phyloP scores from a whole-genome alignment of 2,329 filamentous ascomycete genomes.

The Paraphaeosphaeria minitans region DNA sequence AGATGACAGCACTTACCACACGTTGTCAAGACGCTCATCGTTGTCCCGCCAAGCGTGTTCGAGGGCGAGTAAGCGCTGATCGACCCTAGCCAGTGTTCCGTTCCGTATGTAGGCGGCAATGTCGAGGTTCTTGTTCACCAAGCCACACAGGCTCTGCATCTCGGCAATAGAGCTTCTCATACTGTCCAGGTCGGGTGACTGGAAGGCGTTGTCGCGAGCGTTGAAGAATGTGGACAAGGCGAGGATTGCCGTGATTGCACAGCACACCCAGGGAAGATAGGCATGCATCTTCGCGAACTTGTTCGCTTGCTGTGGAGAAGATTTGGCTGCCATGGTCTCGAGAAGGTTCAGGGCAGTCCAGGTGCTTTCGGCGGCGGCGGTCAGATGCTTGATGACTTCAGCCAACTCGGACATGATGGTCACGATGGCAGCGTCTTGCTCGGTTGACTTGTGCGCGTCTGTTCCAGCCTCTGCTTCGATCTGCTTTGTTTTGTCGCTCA shows the following conservation, averaged over 20 bases:
- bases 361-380: constrained; percentile 17
- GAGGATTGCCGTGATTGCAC: background rate
- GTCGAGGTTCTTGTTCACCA: background rate
- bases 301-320: background rate
- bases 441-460: constrained; percentile 11
- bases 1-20: constrained; percentile 14
- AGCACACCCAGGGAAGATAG: background rate
- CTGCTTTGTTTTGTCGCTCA: constrained; percentile 18
- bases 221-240: background rate
- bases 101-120: background rate
- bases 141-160: background rate
- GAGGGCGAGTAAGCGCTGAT: background rate
- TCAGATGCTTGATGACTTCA: constrained; percentile 22
- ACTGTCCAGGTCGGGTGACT: background rate
- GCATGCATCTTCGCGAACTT: background rate
- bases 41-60: background rate
- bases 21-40: constrained; percentile 23
- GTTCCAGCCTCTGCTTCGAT: constrained; percentile 19
- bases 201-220: background rate
- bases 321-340: background rate
- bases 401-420: constrained; percentile 19
- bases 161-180: background rate
- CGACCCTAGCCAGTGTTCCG: background rate
- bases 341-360: constrained; percentile 24
- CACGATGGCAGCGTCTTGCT: constrained; percentile 11